Base-by-base conservation (phyloP, 176 grass and related monocot species). In the Tillandsia fasciculata region DNA sequence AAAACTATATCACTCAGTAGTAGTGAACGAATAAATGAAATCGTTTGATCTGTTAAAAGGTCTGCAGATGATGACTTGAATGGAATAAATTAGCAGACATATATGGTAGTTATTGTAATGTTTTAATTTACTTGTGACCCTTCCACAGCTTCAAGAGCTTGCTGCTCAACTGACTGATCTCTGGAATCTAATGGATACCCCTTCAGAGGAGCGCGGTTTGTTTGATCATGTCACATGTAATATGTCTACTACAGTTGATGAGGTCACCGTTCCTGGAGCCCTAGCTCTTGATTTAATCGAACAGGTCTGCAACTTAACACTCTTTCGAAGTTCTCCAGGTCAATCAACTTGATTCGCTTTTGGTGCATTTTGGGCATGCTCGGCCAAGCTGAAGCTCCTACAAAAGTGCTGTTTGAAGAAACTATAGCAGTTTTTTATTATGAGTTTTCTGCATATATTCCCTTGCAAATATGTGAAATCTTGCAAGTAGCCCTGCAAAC, bases 141-240 rank as follows among this genome's bases (percentile, higher is more conserved):
- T 84, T 82, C 76, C 12, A 68, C 79, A 97, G 93, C 83, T 97
- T 87, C 93, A 87, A 92, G 84, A 74, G 23, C 69, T 97, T 80
- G 82, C 88, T 51, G 72, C 76, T 75, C 88, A 87, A 78, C 82
- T 97, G 53, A 87, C 78, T 49, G 84, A 90, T 65, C 86, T 97
- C 69, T 92, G 93, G 93, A 90, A 90, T 84, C 74, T 97, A 76
- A 97, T 97, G 93, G 89, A 92, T 67, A 73, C 79, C 14, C 68
- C 82, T 51, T 65, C 24, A 52, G 89, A 90, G 73, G 93, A 97
- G 58, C 77, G 65, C 0, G 57, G 80, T 67, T 77, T 81, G 69
- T 92, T 92, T 77, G 71, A 74, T 69, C 93, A 92, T 29, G 66
- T 97, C 52, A 85, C 82, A 64, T 92, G 86, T 64, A 77, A 83